These are phyloP conservation scores for Naganishia antarctica DNA, from an alignment of 768 basidiomycete genomes.

Conservation along the genomic window DNA sequence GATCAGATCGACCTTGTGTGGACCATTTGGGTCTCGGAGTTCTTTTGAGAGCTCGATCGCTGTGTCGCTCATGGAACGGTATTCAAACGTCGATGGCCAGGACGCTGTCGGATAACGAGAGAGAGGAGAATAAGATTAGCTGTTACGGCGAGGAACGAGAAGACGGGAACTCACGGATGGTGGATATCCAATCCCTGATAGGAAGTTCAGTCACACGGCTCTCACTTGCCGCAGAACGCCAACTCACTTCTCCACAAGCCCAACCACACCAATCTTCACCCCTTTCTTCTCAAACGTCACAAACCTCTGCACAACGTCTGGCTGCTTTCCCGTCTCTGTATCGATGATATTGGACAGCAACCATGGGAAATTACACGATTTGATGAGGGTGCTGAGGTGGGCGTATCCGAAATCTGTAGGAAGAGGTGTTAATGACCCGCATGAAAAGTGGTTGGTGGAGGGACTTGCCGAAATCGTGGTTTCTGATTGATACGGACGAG, in stretches of 20 bases:
- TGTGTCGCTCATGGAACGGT: conserved; percentile 67
- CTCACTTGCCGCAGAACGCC: background rate
- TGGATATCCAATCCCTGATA: conserved; percentile 79
- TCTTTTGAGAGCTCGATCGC: conserved; percentile 67
- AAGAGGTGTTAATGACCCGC: background rate
- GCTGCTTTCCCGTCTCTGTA: conserved; percentile 58
- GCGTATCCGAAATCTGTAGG: conserved; percentile 33
- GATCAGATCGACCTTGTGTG: conserved; percentile 70
- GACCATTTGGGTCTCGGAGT: conserved; percentile 66
- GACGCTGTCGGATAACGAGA: too few relatives aligned
- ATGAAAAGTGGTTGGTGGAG: background rate
- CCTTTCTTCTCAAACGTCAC: conserved; percentile 66
- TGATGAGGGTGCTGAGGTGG: conserved; percentile 55
- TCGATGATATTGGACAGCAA: conserved; percentile 81
- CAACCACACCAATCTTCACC: conserved; percentile 71
- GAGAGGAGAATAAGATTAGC: too few relatives aligned
- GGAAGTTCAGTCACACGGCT: background rate
- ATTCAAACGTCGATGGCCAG: conserved; percentile 76
- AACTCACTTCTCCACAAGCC: conserved; percentile 72
- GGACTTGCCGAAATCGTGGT: conserved; percentile 69
- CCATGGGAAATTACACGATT: conserved; percentile 79
- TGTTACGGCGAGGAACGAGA: too few relatives aligned
- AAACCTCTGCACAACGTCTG: conserved; percentile 61
- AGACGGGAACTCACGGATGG: conserved; percentile 52
- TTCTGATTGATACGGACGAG: conserved; percentile 54